These are phyloP conservation scores for Diplodia scrobiculata DNA, from an alignment of 2,329 filamentous ascomycete genomes.

Conservation along the genomic window DNA sequence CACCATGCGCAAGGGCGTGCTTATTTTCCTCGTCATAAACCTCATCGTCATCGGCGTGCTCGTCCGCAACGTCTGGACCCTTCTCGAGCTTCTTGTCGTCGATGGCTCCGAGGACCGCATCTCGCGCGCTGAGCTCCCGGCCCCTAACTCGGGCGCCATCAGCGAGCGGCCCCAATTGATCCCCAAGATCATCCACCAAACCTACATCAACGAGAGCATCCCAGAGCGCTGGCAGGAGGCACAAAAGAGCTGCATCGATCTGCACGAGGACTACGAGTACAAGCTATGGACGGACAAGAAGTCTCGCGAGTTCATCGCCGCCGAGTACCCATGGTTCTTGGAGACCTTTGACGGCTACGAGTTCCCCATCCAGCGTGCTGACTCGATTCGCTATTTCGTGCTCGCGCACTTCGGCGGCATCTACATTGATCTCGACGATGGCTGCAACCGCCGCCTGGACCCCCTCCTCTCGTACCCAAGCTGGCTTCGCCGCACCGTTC, in stretches of 20 bases:
- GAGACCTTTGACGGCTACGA: conserved; percentile 72
- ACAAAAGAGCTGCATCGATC: conserved; percentile 66
- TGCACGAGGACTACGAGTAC: conserved; percentile 73
- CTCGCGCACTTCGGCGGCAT: conserved; percentile 76
- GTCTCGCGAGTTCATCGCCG: conserved; percentile 69
- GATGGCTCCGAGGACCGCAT: conserved; percentile 69
- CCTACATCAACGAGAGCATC: conserved; percentile 70
- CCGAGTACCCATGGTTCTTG: conserved; percentile 71
- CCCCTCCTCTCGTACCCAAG: conserved; percentile 69
- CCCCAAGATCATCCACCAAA: conserved; percentile 77
- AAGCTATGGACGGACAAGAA: conserved; percentile 77
- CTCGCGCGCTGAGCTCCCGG: conserved; percentile 65
- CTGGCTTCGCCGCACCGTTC: conserved; percentile 70
- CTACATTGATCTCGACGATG: conserved; percentile 78
- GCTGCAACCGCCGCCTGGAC: conserved; percentile 68
- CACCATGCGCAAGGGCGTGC: conserved; percentile 62
- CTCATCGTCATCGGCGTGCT: conserved; percentile 65
- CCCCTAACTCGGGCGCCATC: conserved; percentile 63
- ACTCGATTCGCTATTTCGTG: conserved; percentile 78
- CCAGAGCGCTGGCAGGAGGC: conserved; percentile 66
- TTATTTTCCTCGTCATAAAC: conserved; percentile 67
- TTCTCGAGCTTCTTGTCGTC: conserved; percentile 69
- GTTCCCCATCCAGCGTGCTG: conserved; percentile 75
- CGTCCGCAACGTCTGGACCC: conserved; percentile 68
- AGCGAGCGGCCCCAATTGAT: conserved; percentile 63